These are phyloP conservation scores for Garcia nutans DNA, from an alignment of 345 rosid genomes.

Conservation along the genomic window DNA sequence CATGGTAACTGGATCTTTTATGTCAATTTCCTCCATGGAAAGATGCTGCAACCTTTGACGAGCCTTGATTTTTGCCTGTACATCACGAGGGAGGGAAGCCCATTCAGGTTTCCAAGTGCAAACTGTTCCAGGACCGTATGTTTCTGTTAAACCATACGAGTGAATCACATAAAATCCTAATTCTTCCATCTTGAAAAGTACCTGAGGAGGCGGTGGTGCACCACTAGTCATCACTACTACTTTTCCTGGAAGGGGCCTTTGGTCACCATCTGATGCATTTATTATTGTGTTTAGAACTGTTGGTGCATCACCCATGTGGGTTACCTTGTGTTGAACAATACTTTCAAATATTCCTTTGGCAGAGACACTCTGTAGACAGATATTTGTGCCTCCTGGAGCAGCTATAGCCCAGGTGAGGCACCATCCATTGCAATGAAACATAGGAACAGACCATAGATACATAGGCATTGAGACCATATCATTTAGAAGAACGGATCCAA, in stretches of 20 bases:
- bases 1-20: slow-evolving; percentile 44
- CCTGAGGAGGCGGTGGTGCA: slow-evolving; percentile 32
- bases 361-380: slow-evolving; percentile 22
- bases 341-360: slow-evolving; percentile 24
- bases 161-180: slow-evolving; percentile 28
- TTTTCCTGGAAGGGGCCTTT: slow-evolving; percentile 23
- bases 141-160: slow-evolving; percentile 36
- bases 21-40: slow-evolving; percentile 32
- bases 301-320: slow-evolving; percentile 38
- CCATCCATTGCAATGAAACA: slow-evolving; percentile 41
- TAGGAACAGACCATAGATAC: slow-evolving; percentile 37
- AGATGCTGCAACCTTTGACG: slow-evolving; percentile 44
- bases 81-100: slow-evolving; percentile 24
- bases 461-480: slow-evolving; percentile 33
- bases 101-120: slow-evolving; percentile 38
- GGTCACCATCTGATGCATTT: slow-evolving; percentile 12
- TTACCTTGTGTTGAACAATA: slow-evolving; percentile 23
- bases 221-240: slow-evolving; percentile 33
- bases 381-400: slow-evolving; percentile 34
- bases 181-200: slow-evolving; percentile 28
- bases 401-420: slow-evolving; percentile 36
- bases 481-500: slow-evolving; percentile 24
- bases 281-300: slow-evolving; percentile 30
- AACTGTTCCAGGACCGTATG: slow-evolving; percentile 30
- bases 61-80: slow-evolving; percentile 38